Evolutionary conservation across 805 yeast species (phyloP).

Genomic region (Ogataea pilisensis): DNA sequence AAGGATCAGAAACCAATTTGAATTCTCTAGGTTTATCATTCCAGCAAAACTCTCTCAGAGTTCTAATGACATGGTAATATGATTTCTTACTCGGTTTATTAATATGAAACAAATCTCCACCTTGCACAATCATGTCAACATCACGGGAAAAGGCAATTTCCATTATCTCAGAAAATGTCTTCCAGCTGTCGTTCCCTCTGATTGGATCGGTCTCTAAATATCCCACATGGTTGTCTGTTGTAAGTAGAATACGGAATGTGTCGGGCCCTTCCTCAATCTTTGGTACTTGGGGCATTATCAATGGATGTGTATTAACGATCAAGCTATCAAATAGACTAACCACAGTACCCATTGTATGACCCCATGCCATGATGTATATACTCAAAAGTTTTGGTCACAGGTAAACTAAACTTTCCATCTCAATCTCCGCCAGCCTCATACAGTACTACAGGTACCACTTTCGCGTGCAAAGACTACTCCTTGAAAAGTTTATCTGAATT

Average conservation of each 20-base stretch:
- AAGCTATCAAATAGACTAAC: too few species aligned
- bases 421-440: too few species aligned
- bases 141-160: conserved; percentile 61
- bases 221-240: conserved; percentile 97
- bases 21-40: conserved; percentile 87
- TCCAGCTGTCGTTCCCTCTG: conserved; percentile 86
- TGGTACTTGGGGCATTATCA: conserved; percentile 36
- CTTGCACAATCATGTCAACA: conserved; percentile 86
- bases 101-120: conserved; percentile 89
- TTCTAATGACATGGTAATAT: conserved; percentile 72
- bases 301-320: too few species aligned
- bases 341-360: too few species aligned
- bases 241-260: conserved; percentile 72
- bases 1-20: conserved; percentile 78
- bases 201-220: conserved; percentile 86
- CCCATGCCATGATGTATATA: too few species aligned
- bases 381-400: too few species aligned
- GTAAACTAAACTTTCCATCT: too few species aligned
- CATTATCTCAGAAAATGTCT: conserved; percentile 81
- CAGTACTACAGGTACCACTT: too few species aligned
- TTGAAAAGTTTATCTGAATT: too few species aligned
- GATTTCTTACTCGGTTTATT: conserved; percentile 88
- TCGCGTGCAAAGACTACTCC: too few species aligned
- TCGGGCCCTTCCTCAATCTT: conserved; percentile 49
- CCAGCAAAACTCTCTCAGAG: conserved; percentile 67